Base-by-base conservation (phyloP, 305 asterid species). In the Rubia tinctorum region DNA sequence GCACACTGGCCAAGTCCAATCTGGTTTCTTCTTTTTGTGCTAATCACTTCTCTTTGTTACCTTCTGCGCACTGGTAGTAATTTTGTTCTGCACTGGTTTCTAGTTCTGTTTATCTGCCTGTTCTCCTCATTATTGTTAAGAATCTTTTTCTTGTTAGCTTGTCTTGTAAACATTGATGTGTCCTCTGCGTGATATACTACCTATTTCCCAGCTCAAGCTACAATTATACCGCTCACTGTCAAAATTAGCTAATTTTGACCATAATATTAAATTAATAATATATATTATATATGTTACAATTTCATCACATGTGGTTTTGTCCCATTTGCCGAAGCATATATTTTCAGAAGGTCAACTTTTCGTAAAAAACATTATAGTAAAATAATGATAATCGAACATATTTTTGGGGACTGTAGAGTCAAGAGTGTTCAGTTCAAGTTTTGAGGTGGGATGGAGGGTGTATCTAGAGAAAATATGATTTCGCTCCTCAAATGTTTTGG, bases 51-150 rank as follows among this genome's bases (percentile, higher is more conserved):
- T 7, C 15, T 25, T 45, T 68, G 15, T 68, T 68, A 14, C 61
- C 45, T 49, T 69, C 62, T 49, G n/a, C n/a, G 62, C 30, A 47
- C 37, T 69, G 63, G 58, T 49, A 49, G n/a, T 49, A 49, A 15
- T 49, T 49, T 15, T 49, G n/a, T 47, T 49, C 20, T 51, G 58
- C 58, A 51, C 14, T 49, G 25, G 62, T 47, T 47, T 43, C 53
- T 67, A 43, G 34, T 44, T 20, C 39, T 69, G 59, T 8, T 22
- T 12, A 49, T 49, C 25, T 5, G 15, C 62, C 27, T 27, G 17
- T 27, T 27, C 45, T 69, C 22, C 44, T 69, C n/a, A 20, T 27
- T 49, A 13, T 25, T 49, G 45, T 23, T 30, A 49, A 59, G 17
- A 14, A 20, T 14, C 3, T 42, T 11, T 67, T 34, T 44, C 23